Conservation (phyloP, 495 filamentous ascomycete species). For the Umbilicaria muhlenbergii region DNA sequence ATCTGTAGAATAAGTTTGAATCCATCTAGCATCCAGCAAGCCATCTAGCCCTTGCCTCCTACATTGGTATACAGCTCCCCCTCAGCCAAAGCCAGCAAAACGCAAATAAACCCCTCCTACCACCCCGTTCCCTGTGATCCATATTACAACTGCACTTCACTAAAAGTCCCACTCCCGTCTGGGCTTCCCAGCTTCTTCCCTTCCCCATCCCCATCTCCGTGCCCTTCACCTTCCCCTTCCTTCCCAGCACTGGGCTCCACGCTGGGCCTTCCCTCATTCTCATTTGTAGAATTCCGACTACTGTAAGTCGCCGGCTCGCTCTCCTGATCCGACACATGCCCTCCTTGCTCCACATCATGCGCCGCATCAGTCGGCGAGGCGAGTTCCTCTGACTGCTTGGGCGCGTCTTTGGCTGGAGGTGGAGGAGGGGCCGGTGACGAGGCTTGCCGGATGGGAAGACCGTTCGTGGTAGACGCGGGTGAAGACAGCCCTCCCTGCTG, state of each 20-base stretch:
- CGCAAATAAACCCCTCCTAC: no score
- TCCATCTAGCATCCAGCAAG: no score
- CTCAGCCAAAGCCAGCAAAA: no score
- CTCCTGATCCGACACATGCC: not conserved
- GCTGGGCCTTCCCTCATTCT: not conserved
- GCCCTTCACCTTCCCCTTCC: not conserved
- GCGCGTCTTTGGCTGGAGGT: constrained; percentile 16
- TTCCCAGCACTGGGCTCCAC: not conserved
- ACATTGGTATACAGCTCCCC: no score
- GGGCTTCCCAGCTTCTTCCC: constrained; percentile 2
- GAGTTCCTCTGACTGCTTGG: constrained; percentile 1
- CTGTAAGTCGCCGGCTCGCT: not conserved
- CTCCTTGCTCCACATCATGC: not conserved
- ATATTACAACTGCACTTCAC: constrained; percentile 5
- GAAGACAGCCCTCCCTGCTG: no score
- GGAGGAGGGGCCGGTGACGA: constrained; percentile 14
- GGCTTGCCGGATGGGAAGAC: not conserved
- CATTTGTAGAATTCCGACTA: not conserved
- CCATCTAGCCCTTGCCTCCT: no score
- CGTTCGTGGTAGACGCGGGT: no score
- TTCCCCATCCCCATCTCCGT: not conserved
- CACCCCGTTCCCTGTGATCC: no score
- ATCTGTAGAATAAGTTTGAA: no score
- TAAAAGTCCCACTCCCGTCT: constrained; percentile 1
- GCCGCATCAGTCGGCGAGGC: not conserved